These are phyloP conservation scores for Raffaelea ambrosiae DNA, from an alignment of 2,329 filamentous ascomycete genomes.

Conservation along the genomic window DNA sequence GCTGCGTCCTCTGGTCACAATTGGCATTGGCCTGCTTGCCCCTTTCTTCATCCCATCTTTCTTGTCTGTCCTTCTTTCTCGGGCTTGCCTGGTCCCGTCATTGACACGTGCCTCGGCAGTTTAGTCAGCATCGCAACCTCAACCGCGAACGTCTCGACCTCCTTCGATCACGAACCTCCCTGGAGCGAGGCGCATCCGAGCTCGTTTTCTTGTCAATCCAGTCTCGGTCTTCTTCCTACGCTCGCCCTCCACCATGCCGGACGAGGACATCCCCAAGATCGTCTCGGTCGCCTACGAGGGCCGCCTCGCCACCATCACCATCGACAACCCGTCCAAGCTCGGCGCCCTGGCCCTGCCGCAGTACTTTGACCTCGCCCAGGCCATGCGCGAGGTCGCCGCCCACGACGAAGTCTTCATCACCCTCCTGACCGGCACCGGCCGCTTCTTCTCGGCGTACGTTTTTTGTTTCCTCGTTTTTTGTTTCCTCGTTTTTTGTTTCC, in stretches of 20 bases:
- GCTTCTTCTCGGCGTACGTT: constrained; percentile 77
- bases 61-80: too few species aligned
- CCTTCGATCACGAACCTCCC: not conserved
- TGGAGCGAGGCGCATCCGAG: too few species aligned
- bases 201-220: too few species aligned
- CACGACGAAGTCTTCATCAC: constrained; percentile 79
- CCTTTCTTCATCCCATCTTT: too few species aligned
- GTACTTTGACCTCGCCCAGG: constrained; percentile 70
- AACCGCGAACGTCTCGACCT: not conserved
- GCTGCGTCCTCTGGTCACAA: too few species aligned
- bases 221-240: not conserved
- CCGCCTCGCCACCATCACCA: constrained; percentile 73
- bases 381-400: constrained; percentile 67
- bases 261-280: constrained; percentile 21
- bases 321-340: constrained; percentile 79
- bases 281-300: constrained; percentile 54
- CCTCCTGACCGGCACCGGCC: constrained; percentile 74
- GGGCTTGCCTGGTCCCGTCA: too few species aligned
- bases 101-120: constrained; percentile 10
- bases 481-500: not conserved
- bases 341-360: constrained; percentile 65
- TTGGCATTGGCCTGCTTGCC: too few species aligned
- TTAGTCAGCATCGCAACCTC: not conserved
- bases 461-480: not conserved
- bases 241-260: constrained; percentile 3